phyloP scores from a whole-genome alignment of 2,329 filamentous ascomycete genomes.

The Ceratocystis diversiconidia region DNA sequence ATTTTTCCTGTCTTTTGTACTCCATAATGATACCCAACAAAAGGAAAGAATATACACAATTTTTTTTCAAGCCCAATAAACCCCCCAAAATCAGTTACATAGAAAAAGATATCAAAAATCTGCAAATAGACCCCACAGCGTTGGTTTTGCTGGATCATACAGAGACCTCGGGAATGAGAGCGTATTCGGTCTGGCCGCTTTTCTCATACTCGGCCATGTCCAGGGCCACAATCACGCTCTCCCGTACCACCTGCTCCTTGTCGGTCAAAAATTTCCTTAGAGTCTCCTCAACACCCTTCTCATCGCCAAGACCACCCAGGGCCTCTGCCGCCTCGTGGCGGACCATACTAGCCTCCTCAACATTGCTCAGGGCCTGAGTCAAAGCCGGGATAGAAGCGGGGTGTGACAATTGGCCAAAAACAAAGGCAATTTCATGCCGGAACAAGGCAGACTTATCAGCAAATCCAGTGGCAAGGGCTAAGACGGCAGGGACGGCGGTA shows the following conservation, averaged over 20 bases:
- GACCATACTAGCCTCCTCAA: constrained; percentile 85
- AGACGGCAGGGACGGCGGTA: constrained; percentile 75
- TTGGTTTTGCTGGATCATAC: constrained; percentile 23
- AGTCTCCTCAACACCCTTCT: constrained; percentile 80
- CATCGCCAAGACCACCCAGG: constrained; percentile 81
- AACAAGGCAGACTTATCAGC: constrained; percentile 80
- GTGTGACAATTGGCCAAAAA: constrained; percentile 91
- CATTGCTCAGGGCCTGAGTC: constrained; percentile 60
- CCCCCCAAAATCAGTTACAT: background rate
- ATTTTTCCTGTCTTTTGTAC: constrained; percentile 14
- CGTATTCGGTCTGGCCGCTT: constrained; percentile 78
- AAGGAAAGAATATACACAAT: constrained; percentile 18
- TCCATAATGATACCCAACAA: constrained; percentile 19
- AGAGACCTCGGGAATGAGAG: constrained; percentile 58
- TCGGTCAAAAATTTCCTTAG: constrained; percentile 76
- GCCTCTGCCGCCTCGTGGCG: constrained; percentile 95
- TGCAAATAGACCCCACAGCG: background rate
- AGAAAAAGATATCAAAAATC: background rate
- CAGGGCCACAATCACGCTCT: constrained; percentile 86
- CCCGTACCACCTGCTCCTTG: constrained; percentile 80
- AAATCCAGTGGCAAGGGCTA: constrained; percentile 74
- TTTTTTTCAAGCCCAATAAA: constrained; percentile 11
- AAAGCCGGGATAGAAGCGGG: constrained; percentile 92
- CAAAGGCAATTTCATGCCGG: constrained; percentile 94
- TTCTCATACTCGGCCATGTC: constrained; percentile 98